Evolutionary conservation across 257 asterid species (phyloP).

Genomic region (Solanum sejunctum): DNA sequence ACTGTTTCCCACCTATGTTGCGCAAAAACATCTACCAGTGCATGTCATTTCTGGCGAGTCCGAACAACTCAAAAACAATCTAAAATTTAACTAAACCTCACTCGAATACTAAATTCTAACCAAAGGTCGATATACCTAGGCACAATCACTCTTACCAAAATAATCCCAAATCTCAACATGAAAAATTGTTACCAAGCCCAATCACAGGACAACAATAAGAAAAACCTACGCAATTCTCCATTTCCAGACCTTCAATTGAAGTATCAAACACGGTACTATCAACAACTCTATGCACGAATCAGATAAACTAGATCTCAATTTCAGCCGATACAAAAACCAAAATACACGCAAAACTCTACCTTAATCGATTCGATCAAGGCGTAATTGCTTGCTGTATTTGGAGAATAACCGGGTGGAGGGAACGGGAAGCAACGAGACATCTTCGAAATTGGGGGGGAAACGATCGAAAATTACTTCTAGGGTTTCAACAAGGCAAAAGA

Average conservation of each 20-base stretch:
- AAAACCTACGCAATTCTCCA: background rate
- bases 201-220: background rate
- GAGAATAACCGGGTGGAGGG: background rate
- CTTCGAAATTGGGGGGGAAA: background rate
- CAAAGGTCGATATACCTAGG: background rate
- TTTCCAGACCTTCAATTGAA: background rate
- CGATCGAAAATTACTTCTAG: background rate
- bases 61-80: background rate
- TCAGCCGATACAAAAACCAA: background rate
- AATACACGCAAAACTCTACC: background rate
- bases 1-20: background rate
- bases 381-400: background rate
- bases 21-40: background rate
- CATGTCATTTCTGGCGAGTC: background rate
- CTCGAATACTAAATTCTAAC: background rate
- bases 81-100: background rate
- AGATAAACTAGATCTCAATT: background rate
- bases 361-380: background rate
- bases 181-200: background rate
- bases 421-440: background rate
- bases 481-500: background rate
- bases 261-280: background rate
- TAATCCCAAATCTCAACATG: background rate
- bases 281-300: background rate
- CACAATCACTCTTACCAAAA: background rate